Evolutionary conservation across 192 early-diverging fungal genomes (phyloP).

Genomic region (Podila epigama): DNA sequence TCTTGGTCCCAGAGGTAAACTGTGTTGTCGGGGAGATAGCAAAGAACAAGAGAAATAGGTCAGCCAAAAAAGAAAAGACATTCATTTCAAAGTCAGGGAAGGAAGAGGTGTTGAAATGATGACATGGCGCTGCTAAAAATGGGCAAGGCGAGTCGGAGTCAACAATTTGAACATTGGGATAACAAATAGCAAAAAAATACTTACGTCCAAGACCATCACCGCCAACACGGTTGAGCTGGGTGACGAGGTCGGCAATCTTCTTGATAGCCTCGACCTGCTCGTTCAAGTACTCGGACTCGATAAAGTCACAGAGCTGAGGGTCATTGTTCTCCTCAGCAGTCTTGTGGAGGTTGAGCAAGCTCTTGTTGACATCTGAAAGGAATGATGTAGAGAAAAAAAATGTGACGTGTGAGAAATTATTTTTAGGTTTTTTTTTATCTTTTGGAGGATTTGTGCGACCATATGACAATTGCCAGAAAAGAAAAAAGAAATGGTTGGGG

Average conservation of each 20-base stretch:
- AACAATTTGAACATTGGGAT: not conserved
- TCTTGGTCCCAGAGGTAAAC: slow-evolving; percentile 67
- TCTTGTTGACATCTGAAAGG: slow-evolving; percentile 62
- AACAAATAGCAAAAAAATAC: not conserved
- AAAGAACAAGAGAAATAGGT: not conserved
- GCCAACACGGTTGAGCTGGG: slow-evolving; percentile 63
- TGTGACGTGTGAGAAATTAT: not conserved
- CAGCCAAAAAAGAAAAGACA: slow-evolving; percentile 1
- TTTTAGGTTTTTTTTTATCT: not conserved
- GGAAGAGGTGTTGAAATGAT: too few relatives aligned
- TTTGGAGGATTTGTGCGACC: too few relatives aligned
- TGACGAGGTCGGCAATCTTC: slow-evolving; percentile 60
- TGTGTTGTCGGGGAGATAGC: not conserved
- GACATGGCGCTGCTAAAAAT: too few relatives aligned
- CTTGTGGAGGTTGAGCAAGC: slow-evolving; percentile 61
- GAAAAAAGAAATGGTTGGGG: not conserved
- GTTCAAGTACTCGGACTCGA: slow-evolving; percentile 56
- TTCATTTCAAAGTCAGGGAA: too few relatives aligned
- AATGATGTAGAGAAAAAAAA: not conserved
- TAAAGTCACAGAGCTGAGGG: slow-evolving; percentile 62
- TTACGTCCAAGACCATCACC: slow-evolving; percentile 55
- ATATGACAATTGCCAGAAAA: not conserved
- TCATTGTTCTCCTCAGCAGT: slow-evolving; percentile 59
- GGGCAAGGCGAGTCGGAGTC: not conserved
- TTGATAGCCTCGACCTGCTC: slow-evolving; percentile 66